Percentiles rank a stretch among this genome's conserved stretches.
Conservation (phyloP, 2,329 filamentous ascomycete species). For the Fusarium sp. region DNA sequence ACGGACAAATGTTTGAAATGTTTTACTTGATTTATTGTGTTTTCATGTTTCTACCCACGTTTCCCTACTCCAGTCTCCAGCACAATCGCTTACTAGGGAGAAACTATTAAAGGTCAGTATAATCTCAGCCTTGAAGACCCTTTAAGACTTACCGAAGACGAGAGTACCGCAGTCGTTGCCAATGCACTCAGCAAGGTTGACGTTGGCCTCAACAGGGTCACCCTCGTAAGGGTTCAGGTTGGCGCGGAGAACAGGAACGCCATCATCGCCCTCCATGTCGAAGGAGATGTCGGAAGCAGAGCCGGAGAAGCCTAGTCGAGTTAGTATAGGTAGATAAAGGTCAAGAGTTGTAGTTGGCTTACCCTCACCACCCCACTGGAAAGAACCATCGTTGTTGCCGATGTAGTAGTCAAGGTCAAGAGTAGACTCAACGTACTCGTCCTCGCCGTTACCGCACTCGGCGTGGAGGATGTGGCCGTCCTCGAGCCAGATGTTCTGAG, state of each 20-base stretch:
- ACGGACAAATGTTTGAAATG: not conserved
- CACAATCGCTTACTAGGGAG: not conserved
- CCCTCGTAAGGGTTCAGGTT: conserved; percentile 56
- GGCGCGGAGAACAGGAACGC: conserved; percentile 65
- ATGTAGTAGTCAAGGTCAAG: conserved; percentile 62
- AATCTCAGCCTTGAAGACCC: rapidly evolving
- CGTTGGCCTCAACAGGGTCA: conserved; percentile 54
- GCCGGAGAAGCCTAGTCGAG: conserved; percentile 54
- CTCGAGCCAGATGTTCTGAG: conserved; percentile 59
- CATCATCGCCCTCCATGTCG: conserved; percentile 60
- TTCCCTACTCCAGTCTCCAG: too few species aligned
- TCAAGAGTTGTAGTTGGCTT: not conserved
- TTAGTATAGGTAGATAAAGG: not conserved
- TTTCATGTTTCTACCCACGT: not conserved
- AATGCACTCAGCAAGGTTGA: conserved; percentile 68
- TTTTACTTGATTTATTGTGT: conserved; percentile 14
- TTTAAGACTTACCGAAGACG: conserved; percentile 26
- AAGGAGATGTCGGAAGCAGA: conserved; percentile 61
- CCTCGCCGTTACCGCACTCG: conserved; percentile 54
- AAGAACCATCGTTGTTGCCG: conserved; percentile 63
- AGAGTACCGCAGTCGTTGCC: conserved; percentile 61
- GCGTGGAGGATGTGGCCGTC: conserved; percentile 62
- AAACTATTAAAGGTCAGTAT: conserved; percentile 8
- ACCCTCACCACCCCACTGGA: conserved; percentile 57
- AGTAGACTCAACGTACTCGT: conserved; percentile 57